Percentiles rank a stretch among this genome's conserved stretches.
These are phyloP conservation scores for Xenosphaeropsis pyriputrescens DNA, from an alignment of 2,329 filamentous ascomycete genomes.

Conservation along the genomic window DNA sequence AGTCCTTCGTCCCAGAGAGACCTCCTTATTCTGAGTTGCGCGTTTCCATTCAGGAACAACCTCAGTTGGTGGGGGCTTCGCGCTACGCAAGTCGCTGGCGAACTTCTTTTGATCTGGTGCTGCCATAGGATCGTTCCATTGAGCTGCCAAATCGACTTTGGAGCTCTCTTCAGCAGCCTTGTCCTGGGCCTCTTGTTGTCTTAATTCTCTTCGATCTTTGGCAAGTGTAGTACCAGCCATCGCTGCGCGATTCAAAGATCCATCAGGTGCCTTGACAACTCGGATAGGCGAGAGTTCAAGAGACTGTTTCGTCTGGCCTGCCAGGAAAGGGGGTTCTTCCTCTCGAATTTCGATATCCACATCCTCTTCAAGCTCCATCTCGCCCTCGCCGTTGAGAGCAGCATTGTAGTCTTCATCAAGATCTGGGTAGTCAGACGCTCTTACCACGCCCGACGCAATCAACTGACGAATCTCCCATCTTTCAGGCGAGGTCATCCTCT, in stretches of 20 bases:
- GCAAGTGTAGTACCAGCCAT: slow-evolving; percentile 84
- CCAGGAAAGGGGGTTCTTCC: slow-evolving; percentile 90
- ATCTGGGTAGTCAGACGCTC: slow-evolving; percentile 86
- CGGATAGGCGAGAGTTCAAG: slow-evolving; percentile 89
- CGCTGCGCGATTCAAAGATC: slow-evolving; percentile 91
- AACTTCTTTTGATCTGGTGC: slow-evolving; percentile 75
- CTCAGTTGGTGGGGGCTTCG: slow-evolving; percentile 45
- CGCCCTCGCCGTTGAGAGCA: slow-evolving; percentile 70
- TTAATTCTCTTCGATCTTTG: slow-evolving; percentile 78
- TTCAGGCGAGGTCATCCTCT: slow-evolving; percentile 91
- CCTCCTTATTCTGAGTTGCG: slow-evolving; percentile 64
- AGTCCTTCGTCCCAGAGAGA: slow-evolving; percentile 73
- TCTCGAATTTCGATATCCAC: slow-evolving; percentile 94
- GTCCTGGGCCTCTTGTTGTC: slow-evolving; percentile 77
- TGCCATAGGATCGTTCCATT: slow-evolving; percentile 97
- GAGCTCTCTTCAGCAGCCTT: slow-evolving; percentile 56
- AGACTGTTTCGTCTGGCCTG: slow-evolving; percentile 92
- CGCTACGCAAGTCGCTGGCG: slow-evolving; percentile 67
- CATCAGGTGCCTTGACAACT: slow-evolving; percentile 93
- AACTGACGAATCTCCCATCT: slow-evolving; percentile 95
- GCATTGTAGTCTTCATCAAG: slow-evolving; percentile 89
- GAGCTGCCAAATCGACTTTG: slow-evolving; percentile 70
- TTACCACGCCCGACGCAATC: slow-evolving; percentile 87
- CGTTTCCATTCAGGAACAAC: slow-evolving; percentile 87
- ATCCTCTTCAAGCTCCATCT: slow-evolving; percentile 88